These are phyloP conservation scores for Leccinum uliginosum DNA, from an alignment of 768 basidiomycete genomes.

Conservation along the genomic window DNA sequence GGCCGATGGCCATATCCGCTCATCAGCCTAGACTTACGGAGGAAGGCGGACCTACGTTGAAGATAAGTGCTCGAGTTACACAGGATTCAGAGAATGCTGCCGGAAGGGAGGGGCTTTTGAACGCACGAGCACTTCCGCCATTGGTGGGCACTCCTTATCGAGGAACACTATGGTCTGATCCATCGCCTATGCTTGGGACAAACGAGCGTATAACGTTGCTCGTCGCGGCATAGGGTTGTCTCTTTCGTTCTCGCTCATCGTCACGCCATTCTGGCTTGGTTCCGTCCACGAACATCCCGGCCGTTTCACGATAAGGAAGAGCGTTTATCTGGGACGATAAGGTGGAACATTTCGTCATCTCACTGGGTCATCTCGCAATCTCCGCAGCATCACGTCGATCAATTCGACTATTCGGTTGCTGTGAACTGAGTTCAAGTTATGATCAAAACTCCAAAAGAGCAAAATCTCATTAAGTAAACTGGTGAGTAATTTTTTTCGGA, in stretches of 20 bases:
- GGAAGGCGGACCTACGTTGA: slow-evolving; percentile 1
- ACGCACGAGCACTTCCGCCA: slow-evolving; percentile 19
- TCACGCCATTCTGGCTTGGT: not conserved
- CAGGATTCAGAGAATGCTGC: slow-evolving; percentile 5
- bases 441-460: slow-evolving; percentile 7
- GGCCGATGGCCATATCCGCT: slow-evolving; percentile 22
- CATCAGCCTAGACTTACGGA: not conserved
- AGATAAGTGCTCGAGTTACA: slow-evolving; percentile 11
- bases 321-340: slow-evolving; percentile 21
- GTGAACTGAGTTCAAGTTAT: not conserved
- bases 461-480: not conserved
- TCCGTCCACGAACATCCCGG: not conserved
- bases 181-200: not conserved
- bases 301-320: slow-evolving; percentile 21
- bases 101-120: slow-evolving; percentile 12
- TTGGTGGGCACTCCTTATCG: slow-evolving; percentile 18
- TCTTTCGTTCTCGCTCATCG: not conserved
- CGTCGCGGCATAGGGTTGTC: slow-evolving; percentile 1
- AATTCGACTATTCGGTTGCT: not conserved
- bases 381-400: slow-evolving; percentile 18
- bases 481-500: not conserved
- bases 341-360: not conserved
- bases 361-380: slow-evolving; percentile 3
- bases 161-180: slow-evolving; percentile 3
- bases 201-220: slow-evolving; percentile 1